phyloP scores from a whole-genome alignment of 176 grass and related monocot genomes.

The Musa troglodytarum region DNA sequence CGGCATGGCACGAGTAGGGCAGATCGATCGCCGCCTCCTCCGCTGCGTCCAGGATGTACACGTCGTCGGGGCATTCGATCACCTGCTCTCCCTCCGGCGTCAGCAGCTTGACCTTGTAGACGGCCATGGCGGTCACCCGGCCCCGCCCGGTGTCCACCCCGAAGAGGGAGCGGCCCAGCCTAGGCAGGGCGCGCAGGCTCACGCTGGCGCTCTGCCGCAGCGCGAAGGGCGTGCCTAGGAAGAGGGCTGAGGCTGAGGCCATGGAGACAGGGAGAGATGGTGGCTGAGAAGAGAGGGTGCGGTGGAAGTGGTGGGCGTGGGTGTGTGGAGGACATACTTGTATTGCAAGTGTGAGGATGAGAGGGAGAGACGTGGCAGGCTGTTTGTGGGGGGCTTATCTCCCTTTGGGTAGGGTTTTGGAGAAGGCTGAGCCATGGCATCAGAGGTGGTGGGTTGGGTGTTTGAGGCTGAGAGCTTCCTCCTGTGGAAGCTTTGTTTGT shows the following conservation, averaged over 20 bases:
- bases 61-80: constrained; percentile 34
- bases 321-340: background rate
- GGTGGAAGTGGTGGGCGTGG: background rate
- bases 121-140: constrained; percentile 25
- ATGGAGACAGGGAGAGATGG: background rate
- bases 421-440: too few relatives aligned
- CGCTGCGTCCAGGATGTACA: constrained; percentile 53
- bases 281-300: background rate
- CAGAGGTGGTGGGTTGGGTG: too few relatives aligned
- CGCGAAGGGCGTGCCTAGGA: constrained; percentile 27
- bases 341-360: background rate
- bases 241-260: constrained; percentile 30
- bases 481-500: too few relatives aligned
- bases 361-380: background rate
- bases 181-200: background rate
- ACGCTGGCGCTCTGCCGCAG: background rate
- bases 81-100: constrained; percentile 18
- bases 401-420: background rate
- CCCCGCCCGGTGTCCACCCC: background rate
- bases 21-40: constrained; percentile 44
- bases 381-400: background rate
- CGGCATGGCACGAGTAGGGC: constrained; percentile 64
- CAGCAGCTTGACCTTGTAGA: constrained; percentile 48
- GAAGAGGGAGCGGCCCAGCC: background rate
- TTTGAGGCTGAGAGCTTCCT: too few relatives aligned